These are phyloP conservation scores for Hydrangea macrophylla DNA, from an alignment of 148 eudicot genomes.

Conservation along the genomic window DNA sequence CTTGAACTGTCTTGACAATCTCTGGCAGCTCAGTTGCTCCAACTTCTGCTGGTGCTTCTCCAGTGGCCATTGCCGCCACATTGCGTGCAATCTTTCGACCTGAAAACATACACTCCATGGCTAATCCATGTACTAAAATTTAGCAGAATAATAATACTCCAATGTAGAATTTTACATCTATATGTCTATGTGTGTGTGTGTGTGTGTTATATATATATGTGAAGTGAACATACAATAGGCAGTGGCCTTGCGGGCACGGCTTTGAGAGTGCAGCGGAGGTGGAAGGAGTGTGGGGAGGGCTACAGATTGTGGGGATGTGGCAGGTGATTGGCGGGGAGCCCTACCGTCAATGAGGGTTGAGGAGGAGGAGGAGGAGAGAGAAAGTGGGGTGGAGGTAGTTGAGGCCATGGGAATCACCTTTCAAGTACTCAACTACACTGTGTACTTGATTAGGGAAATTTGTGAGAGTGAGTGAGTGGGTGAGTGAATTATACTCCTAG, in stretches of 20 bases:
- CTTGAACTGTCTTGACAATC: constrained; percentile 56
- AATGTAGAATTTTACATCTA: too few species aligned
- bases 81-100: constrained; percentile 74
- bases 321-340: constrained; percentile 48
- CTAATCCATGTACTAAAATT: too few species aligned
- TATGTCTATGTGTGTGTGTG: too few species aligned
- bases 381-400: constrained; percentile 48
- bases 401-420: constrained; percentile 40
- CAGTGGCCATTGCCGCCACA: constrained; percentile 75
- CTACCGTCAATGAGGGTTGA: constrained; percentile 43
- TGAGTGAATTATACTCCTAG: not conserved
- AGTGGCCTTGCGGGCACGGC: constrained; percentile 45
- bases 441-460: not conserved
- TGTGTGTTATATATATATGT: not conserved
- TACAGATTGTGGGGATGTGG: constrained; percentile 61
- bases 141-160: too few species aligned
- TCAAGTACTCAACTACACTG: not conserved
- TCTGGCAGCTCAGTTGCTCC: constrained; percentile 52
- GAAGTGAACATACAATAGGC: constrained; percentile 42
- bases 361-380: constrained; percentile 49
- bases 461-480: not conserved
- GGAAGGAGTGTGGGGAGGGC: constrained; percentile 59
- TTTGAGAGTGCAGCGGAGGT: constrained; percentile 37
- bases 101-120: constrained; percentile 12
- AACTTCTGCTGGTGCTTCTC: constrained; percentile 60